Evolutionary conservation across 345 rosid species (phyloP), one percentile per base, ranked within the genome.

Genomic region (Brassica carinata): DNA sequence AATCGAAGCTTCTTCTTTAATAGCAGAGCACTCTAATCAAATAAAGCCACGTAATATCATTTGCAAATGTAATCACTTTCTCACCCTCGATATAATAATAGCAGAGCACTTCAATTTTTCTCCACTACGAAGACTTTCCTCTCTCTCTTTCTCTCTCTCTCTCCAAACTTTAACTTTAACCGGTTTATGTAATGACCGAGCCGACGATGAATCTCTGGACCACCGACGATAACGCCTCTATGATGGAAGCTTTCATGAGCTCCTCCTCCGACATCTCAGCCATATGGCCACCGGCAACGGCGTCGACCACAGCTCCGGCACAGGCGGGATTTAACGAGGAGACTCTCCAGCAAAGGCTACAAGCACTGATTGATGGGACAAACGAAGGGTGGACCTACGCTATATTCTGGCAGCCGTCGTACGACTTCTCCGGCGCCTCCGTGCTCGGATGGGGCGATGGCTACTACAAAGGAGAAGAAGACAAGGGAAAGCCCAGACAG

Each of bases 181-280:
- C 73, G 76, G 84, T 81, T 64, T 55, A 75, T 70, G 67, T 33
- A 27, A 89, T 89, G 92, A 84, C 88, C 43, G 97, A 90, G 69
- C 88, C 91, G 71, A 59, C 92, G 67, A 92, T 88, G 91, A 96
- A 92, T 85, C 92, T 87, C 8, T 94, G 98, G 98, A 83, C 89
- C 13, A 82, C 88, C 30, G 98, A 96, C 79, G 98, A 94, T 67
- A 90, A 93, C 94, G 88, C 88, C 1, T 89, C 97, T 3, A 94
- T 96, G 74, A 96, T 94, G 98, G 99, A 96, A 71, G 99, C 99
- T 75, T 96, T 96, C 85, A 92, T 90, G 90, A 83, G 87, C 84
- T 81, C 84, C 18, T 87, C 95, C 69, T 64, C 92, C 5, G 97
- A 94, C 76, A 89, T 92, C 34, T 83, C 97, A 4, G 72, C 87